Conservation (phyloP, 2,329 filamentous ascomycete genomes). For the Neurospora sp. region DNA sequence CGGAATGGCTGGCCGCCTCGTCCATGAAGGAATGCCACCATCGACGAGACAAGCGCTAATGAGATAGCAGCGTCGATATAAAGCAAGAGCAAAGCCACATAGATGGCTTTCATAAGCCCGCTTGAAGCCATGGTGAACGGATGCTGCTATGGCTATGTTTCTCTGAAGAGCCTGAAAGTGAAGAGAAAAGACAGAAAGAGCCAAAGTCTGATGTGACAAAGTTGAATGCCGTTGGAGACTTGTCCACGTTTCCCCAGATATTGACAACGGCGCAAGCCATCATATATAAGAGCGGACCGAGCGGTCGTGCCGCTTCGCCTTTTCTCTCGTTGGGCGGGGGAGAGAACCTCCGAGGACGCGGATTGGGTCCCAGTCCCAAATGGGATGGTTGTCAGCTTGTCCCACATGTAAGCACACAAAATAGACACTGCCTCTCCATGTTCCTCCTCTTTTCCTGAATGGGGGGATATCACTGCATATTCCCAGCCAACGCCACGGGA, state of each 20-base stretch:
- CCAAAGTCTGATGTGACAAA: neutral
- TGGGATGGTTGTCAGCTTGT: neutral
- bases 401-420: neutral
- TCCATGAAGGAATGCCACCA: slow-evolving; percentile 27
- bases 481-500: neutral
- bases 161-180: neutral
- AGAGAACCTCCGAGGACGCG: neutral
- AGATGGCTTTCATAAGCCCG: slow-evolving; percentile 10
- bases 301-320: neutral
- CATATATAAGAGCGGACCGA: neutral
- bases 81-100: slow-evolving; percentile 22
- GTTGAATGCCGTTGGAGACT: neutral
- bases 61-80: slow-evolving; percentile 28
- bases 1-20: slow-evolving; percentile 16
- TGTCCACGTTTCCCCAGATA: neutral
- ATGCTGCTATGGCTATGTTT: neutral
- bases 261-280: neutral
- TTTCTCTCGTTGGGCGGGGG: neutral
- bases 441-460: neutral
- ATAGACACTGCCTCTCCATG: neutral
- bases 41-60: slow-evolving; percentile 28
- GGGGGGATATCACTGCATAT: neutral
- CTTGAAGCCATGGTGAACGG: slow-evolving; percentile 3
- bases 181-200: neutral
- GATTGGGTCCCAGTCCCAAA: neutral